These are phyloP conservation scores for Pneumocystis murina DNA, from an alignment of 1,139 yeast species.

Conservation along the genomic window DNA sequence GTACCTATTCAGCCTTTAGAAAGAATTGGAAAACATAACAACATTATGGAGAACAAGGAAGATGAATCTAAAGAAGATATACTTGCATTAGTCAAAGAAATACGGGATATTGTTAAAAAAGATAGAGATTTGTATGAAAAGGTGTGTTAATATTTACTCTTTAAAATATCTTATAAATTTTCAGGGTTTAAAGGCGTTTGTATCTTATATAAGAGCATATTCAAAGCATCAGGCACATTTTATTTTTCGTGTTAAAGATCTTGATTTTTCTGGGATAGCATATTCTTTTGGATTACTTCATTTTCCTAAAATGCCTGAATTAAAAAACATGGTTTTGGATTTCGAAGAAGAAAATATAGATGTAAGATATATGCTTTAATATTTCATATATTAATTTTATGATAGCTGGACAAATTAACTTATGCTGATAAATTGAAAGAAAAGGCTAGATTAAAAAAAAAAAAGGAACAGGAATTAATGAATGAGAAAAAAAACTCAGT, in stretches of 20 bases:
- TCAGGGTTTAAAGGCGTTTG: conserved; percentile 56
- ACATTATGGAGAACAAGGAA: conserved; percentile 17
- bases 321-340: conserved; percentile 22
- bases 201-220: conserved; percentile 70
- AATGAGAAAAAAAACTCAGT: neutral
- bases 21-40: conserved; percentile 2
- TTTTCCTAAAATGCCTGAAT: conserved; percentile 91
- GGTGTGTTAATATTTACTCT: conserved; percentile 9
- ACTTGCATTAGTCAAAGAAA: conserved; percentile 7
- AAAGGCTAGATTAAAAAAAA: conserved; percentile 9
- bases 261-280: conserved; percentile 64
- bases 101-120: neutral
- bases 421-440: conserved; percentile 10
- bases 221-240: conserved; percentile 84
- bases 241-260: conserved; percentile 57
- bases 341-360: conserved; percentile 9
- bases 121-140: conserved; percentile 4
- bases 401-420: conserved; percentile 2
- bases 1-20: conserved; percentile 30
- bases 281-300: conserved; percentile 65
- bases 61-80: conserved; percentile 2
- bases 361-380: neutral
- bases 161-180: neutral
- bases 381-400: neutral
- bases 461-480: conserved; percentile 2